phyloP scores from a whole-genome alignment of 306 rosid species.

The Geum urbanum region DNA sequence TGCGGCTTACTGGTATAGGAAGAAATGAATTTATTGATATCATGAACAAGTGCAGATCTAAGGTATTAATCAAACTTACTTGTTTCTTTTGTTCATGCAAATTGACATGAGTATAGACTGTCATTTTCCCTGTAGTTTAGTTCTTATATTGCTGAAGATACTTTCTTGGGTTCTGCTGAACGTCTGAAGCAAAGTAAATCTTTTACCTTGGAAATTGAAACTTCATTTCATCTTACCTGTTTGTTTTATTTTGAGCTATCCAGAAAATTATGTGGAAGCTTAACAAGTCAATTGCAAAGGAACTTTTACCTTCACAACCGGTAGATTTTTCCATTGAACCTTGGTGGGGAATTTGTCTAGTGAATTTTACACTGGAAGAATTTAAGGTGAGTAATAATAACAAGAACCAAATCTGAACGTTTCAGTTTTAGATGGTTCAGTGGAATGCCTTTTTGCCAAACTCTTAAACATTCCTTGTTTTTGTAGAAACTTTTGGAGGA shows the following conservation, averaged over 20 bases:
- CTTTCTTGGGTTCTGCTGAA: conserved; percentile 15
- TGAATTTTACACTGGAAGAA: conserved; percentile 93
- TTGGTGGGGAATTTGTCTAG: conserved; percentile 96
- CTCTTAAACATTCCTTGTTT: conserved; percentile 20
- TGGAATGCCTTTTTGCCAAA: conserved; percentile 14
- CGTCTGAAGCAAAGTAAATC: conserved; percentile 2
- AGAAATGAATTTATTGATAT: conserved; percentile 95
- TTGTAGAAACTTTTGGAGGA: conserved; percentile 83
- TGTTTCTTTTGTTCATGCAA: background rate
- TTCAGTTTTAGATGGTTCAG: conserved; percentile 5
- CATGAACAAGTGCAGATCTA: conserved; percentile 96
- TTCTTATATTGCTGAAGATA: background rate
- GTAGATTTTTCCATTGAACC: conserved; percentile 83
- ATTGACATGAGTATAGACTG: background rate
- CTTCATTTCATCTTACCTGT: conserved; percentile 23
- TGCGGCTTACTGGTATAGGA: conserved; percentile 88
- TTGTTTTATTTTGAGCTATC: conserved; percentile 45
- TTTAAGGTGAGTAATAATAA: conserved; percentile 68
- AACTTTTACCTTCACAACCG: conserved; percentile 80
- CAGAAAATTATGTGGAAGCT: conserved; percentile 99
- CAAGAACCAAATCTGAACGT: background rate
- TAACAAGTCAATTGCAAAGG: conserved; percentile 95
- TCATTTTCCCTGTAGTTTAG: background rate
- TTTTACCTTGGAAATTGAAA: conserved; percentile 11
- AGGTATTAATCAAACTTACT: conserved; percentile 48